Evolutionary conservation across 2,329 filamentous ascomycete species (phyloP).

Genomic region (Trichoderma sp.): DNA sequence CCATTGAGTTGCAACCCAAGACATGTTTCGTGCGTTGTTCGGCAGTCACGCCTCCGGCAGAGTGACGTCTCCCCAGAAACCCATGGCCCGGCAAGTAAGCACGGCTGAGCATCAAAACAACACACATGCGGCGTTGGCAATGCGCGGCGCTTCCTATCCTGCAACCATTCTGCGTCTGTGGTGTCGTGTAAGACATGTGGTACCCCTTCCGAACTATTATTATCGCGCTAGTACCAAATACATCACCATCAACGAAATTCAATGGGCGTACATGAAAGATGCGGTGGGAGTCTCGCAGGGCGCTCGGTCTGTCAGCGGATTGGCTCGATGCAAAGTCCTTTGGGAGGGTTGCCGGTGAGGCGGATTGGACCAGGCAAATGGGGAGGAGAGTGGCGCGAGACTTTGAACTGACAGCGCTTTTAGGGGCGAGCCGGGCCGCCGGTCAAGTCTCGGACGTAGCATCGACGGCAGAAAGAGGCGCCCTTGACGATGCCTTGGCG

Average conservation of each 20-base stretch:
- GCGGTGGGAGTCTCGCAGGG: slow-evolving; percentile 1
- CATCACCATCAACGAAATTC: background rate
- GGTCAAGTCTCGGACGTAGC: slow-evolving; percentile 19
- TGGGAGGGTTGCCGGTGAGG: slow-evolving; percentile 4
- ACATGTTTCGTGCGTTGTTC: background rate
- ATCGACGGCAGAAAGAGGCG: slow-evolving; percentile 4
- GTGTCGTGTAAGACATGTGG: background rate
- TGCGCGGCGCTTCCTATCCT: background rate
- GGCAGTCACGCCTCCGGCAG: background rate
- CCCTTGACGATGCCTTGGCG: slow-evolving; percentile 12
- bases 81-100: background rate
- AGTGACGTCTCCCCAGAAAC: background rate
- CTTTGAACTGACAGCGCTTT: slow-evolving; percentile 13
- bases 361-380: slow-evolving; percentile 12
- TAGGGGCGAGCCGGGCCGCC: slow-evolving; percentile 19
- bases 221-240: background rate
- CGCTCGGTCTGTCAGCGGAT: slow-evolving; percentile 6
- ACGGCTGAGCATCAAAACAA: background rate
- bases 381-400: slow-evolving; percentile 14
- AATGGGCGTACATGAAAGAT: background rate
- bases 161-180: background rate
- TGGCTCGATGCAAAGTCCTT: background rate
- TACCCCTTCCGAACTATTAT: background rate
- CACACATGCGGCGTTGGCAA: background rate
- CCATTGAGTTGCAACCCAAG: background rate